phyloP scores from a whole-genome alignment of 2,329 filamentous ascomycete genomes.

The Leptographium flavum region DNA sequence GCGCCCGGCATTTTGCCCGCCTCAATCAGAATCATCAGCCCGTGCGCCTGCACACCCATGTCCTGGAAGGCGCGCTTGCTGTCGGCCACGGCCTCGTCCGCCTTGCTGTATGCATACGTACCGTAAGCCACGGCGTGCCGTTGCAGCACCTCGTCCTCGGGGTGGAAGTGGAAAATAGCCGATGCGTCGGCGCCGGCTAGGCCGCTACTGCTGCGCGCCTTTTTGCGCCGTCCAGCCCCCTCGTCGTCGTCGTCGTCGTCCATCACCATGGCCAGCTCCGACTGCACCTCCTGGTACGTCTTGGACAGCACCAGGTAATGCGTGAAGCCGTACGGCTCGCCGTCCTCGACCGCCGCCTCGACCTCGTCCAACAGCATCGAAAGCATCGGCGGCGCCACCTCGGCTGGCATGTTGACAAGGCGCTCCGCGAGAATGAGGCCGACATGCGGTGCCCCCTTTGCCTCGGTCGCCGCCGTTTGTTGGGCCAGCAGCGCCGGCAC shows the following conservation, averaged over 20 bases:
- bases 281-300: slow-evolving; percentile 81
- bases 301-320: slow-evolving; percentile 89
- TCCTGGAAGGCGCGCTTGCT: slow-evolving; percentile 93
- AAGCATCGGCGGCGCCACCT: slow-evolving; percentile 89
- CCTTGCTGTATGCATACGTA: slow-evolving; percentile 65
- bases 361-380: slow-evolving; percentile 88
- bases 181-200: slow-evolving; percentile 20
- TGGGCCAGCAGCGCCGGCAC: slow-evolving; percentile 32
- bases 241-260: slow-evolving; percentile 47
- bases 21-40: slow-evolving; percentile 78
- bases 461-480: slow-evolving; percentile 20
- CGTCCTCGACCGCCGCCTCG: slow-evolving; percentile 71
- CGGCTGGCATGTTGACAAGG: slow-evolving; percentile 90
- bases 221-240: slow-evolving; percentile 41
- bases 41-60: slow-evolving; percentile 70
- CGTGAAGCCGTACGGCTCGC: slow-evolving; percentile 83
- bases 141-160: slow-evolving; percentile 83
- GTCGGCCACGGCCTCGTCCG: slow-evolving; percentile 70
- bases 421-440: slow-evolving; percentile 85
- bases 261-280: slow-evolving; percentile 35
- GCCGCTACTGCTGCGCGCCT: slow-evolving; percentile 28
- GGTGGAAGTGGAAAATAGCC: slow-evolving; percentile 79
- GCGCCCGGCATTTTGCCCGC: slow-evolving; percentile 60
- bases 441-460: slow-evolving; percentile 32
- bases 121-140: slow-evolving; percentile 57